Evolutionary conservation across 2,329 filamentous ascomycete genomes (phyloP), one percentile per base, ranked within the genome.

Genomic region (Penicillium sp.): DNA sequence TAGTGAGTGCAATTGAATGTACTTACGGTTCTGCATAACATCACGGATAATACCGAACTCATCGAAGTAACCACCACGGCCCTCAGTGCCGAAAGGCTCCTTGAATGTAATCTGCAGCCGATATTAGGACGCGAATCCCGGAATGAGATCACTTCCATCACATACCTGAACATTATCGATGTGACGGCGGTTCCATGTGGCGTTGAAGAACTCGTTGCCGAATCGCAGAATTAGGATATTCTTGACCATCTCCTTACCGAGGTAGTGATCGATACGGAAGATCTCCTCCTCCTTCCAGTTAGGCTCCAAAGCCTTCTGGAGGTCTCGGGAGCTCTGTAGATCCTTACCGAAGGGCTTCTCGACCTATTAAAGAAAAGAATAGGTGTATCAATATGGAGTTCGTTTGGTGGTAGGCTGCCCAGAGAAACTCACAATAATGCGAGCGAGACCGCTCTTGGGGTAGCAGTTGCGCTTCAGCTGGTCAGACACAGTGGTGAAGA

Each of bases 181-280:
- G 78, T 97, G 91, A 72, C 96, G 90, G 61, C 93, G 83, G 78
- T 97, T 98, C 93, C 93, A 98, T 52, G 91, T 98, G 38, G 93
- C 91, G 59, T 90, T 90, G 63, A 98, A 87, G 80, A 98, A 98
- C 61, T 95, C 90, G 77, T 98, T 98, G 63, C 93, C 94, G 69
- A 98, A 98, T 68, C 94, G 83, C 60, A 98, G 81, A 62, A 98
- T 96, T 59, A 98, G 80, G 61, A 98, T 94, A 75, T 98, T 98
- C 83, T 98, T 98, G 65, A 98, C 93, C 93, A 98, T 98, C 75
- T 98, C 93, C 80, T 98, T 98, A 64, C 94, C 94, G 42, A 98
- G 82, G 73, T 98, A 98, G 76, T 98, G 93, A 71, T 98, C 93
- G 65, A 98, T 98, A 67, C 93, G 89, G 83, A 94, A 98, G 60